Evolutionary conservation across 179 eudicot genomes (phyloP).

Genomic region (Nepenthes alata): DNA sequence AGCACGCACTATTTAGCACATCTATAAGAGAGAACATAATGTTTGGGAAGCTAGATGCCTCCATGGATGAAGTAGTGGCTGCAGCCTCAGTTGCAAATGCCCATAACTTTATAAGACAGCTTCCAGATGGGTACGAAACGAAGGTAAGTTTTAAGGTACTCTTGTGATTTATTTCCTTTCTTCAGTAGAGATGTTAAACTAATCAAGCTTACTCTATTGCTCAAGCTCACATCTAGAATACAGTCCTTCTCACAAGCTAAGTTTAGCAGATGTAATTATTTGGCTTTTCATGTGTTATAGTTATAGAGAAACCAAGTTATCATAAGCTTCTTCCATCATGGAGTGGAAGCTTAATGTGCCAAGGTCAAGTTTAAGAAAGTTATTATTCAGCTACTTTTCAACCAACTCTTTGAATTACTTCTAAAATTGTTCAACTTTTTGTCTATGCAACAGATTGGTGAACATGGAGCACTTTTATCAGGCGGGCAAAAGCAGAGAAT

Average conservation of each 20-base stretch:
- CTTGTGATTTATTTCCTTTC: too few species aligned
- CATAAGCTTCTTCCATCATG: too few species aligned
- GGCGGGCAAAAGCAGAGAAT: constrained; percentile 45
- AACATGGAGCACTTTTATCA: constrained; percentile 29
- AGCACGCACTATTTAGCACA: constrained; percentile 33
- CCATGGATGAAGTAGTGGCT: constrained; percentile 31
- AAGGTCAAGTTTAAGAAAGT: too few species aligned
- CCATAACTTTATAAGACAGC: constrained; percentile 29
- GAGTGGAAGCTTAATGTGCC: too few species aligned
- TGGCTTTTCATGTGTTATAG: too few species aligned
- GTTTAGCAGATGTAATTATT: too few species aligned
- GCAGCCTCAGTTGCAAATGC: constrained; percentile 42
- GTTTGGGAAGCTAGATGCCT: constrained; percentile 33
- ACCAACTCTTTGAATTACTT: background rate
- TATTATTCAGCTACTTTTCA: too few species aligned
- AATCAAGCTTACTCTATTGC: too few species aligned
- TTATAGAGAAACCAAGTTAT: too few species aligned
- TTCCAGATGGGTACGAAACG: constrained; percentile 36
- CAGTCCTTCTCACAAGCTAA: too few species aligned
- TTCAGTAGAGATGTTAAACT: too few species aligned
- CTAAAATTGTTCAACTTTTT: background rate
- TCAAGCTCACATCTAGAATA: too few species aligned
- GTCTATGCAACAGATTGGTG: constrained; percentile 25
- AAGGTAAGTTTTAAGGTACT: constrained; percentile 12
- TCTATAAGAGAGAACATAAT: constrained; percentile 29